Conservation (phyloP, 768 basidiomycete genomes). For the Auricularia auricula-judae region DNA sequence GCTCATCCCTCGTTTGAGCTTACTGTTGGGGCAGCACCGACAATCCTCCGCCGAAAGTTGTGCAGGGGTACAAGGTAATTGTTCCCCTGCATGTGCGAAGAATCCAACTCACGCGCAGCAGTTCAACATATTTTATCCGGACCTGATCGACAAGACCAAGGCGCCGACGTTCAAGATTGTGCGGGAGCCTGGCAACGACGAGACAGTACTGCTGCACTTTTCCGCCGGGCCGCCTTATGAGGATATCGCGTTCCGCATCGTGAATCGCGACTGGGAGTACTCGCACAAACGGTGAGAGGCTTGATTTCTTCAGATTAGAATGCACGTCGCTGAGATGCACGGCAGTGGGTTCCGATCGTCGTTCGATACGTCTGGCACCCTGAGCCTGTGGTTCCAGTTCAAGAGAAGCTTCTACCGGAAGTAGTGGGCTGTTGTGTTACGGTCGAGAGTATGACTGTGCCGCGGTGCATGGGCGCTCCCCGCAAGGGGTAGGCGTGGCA, state of each 20-base stretch:
- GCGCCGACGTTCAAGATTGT: constrained; percentile 95
- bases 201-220: constrained; percentile 88
- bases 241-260: constrained; percentile 96
- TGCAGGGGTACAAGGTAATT: constrained; percentile 90
- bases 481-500: constrained; percentile 5
- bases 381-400: constrained; percentile 1
- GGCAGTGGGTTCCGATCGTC: background rate
- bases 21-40: constrained; percentile 53
- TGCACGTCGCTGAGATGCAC: background rate
- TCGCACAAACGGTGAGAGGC: constrained; percentile 76
- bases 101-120: constrained; percentile 17
- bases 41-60: constrained; percentile 98
- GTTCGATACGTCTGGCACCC: background rate
- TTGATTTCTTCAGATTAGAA: background rate
- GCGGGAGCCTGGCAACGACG: constrained; percentile 89
- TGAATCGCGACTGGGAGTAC: constrained; percentile 97
- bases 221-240: constrained; percentile 97
- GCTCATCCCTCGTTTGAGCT: constrained; percentile 1
- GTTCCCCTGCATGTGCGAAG: constrained; percentile 1
- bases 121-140: constrained; percentile 98
- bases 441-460: background rate
- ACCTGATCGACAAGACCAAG: constrained; percentile 95
- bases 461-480: constrained; percentile 2
- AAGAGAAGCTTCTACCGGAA: constrained; percentile 1
- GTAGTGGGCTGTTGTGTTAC: background rate